Evolutionary conservation across 331 rosid species (phyloP).

Genomic region (Malus hybrid): DNA sequence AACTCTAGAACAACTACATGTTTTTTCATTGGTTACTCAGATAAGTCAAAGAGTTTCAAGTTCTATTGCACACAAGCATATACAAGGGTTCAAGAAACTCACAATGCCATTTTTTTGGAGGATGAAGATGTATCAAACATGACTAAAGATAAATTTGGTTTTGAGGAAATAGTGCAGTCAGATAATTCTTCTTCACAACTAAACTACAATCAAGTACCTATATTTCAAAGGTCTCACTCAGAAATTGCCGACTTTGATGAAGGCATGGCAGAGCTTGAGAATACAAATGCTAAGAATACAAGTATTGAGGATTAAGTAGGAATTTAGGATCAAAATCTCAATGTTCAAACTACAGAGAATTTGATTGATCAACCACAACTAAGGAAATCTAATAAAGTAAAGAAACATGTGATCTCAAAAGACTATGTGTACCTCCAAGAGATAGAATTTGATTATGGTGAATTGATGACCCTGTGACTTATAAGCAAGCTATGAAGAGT

Average conservation of each 20-base stretch:
- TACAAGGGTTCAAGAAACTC: background rate
- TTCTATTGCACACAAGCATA: background rate
- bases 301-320: too few species aligned
- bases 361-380: too few species aligned
- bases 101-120: background rate
- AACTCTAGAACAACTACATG: background rate
- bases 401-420: fast-evolving
- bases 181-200: too few species aligned
- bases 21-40: background rate
- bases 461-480: background rate
- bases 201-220: too few species aligned
- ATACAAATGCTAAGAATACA: too few species aligned
- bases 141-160: fast-evolving
- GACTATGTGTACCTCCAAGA: too few species aligned
- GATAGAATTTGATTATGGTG: background rate
- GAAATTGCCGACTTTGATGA: too few species aligned
- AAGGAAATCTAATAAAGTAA: fast-evolving
- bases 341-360: too few species aligned
- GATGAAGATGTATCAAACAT: background rate
- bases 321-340: too few species aligned
- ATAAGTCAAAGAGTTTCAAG: background rate
- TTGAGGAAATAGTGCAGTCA: too few species aligned
- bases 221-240: too few species aligned
- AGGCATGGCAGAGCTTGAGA: too few species aligned
- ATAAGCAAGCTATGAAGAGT: background rate